Percentiles rank a stretch among this genome's conserved stretches.
phyloP scores from a whole-genome alignment of 352 stramenopile genomes.

The Phytopythium aichiense region DNA sequence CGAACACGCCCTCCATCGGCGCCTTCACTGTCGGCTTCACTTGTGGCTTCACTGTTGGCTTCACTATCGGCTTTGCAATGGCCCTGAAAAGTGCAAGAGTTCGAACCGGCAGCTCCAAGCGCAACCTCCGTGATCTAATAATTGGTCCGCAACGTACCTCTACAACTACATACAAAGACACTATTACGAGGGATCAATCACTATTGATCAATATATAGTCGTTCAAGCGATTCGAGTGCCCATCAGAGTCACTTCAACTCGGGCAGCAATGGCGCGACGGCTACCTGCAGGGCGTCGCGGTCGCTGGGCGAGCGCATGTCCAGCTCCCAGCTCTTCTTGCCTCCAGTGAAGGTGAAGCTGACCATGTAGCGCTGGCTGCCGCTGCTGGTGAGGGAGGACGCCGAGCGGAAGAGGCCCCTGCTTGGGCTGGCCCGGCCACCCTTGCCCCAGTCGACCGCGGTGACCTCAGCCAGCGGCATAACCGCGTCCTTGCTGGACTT shows the following conservation, averaged over 20 bases:
- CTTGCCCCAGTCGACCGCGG: constrained; percentile 25
- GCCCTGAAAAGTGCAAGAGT: neutral
- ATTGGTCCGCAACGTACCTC: neutral
- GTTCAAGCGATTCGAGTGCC: neutral
- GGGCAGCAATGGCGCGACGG: constrained; percentile 14
- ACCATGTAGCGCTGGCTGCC: constrained; percentile 20
- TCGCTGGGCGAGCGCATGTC: constrained; percentile 41
- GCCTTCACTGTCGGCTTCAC: neutral
- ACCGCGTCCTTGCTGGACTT: constrained; percentile 17
- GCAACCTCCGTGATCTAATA: neutral
- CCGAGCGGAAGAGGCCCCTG: constrained; percentile 26
- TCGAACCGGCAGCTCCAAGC: neutral
- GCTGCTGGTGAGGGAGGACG: constrained; percentile 19
- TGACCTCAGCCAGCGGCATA: constrained; percentile 33
- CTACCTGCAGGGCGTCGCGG: constrained; percentile 21
- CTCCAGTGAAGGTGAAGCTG: constrained; percentile 10
- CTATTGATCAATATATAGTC: neutral
- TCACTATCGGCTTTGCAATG: neutral
- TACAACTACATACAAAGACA: neutral
- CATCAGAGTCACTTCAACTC: constrained; percentile 1
- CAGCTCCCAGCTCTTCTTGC: constrained; percentile 33
- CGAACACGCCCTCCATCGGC: constrained; percentile 14
- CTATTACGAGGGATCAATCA: neutral
- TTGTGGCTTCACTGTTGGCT: no score
- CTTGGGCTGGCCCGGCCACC: constrained; percentile 5